These are phyloP conservation scores for Fraxinus albicans DNA, from an alignment of 305 asterid species.

Conservation along the genomic window DNA sequence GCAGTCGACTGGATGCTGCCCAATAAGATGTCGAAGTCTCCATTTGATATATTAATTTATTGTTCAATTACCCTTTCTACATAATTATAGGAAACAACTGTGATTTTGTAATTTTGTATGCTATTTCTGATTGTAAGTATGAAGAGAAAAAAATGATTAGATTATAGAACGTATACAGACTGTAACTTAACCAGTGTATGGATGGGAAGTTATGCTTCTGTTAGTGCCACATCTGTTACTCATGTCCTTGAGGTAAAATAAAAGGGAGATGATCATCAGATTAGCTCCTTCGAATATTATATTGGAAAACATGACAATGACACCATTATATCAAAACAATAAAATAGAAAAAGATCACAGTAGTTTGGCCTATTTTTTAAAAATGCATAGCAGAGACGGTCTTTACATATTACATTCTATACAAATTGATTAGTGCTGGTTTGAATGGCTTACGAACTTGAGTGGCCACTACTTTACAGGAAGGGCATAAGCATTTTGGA, in stretches of 20 bases:
- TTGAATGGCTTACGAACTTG: constrained; percentile 9
- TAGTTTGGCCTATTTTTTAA: neutral
- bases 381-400: neutral
- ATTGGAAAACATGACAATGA: constrained; percentile 2
- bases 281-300: constrained; percentile 10
- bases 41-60: constrained; percentile 3
- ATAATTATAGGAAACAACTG: constrained; percentile 6
- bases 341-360: neutral
- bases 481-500: constrained; percentile 7
- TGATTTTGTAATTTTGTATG: neutral
- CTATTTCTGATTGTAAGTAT: constrained; percentile 8
- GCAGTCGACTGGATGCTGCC: neutral
- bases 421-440: neutral
- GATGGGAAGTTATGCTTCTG: neutral
- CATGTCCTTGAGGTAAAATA: neutral
- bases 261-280: constrained; percentile 5
- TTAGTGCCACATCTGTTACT: neutral
- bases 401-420: neutral
- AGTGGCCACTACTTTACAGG: constrained; percentile 5
- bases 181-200: neutral
- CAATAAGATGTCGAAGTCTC: constrained; percentile 10
- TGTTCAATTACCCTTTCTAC: constrained; percentile 11
- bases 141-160: constrained; percentile 7
- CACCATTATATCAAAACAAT: neutral
- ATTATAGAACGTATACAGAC: constrained; percentile 15